phyloP scores from a whole-genome alignment of 148 eudicot species.

The Suaeda aralocaspica region DNA sequence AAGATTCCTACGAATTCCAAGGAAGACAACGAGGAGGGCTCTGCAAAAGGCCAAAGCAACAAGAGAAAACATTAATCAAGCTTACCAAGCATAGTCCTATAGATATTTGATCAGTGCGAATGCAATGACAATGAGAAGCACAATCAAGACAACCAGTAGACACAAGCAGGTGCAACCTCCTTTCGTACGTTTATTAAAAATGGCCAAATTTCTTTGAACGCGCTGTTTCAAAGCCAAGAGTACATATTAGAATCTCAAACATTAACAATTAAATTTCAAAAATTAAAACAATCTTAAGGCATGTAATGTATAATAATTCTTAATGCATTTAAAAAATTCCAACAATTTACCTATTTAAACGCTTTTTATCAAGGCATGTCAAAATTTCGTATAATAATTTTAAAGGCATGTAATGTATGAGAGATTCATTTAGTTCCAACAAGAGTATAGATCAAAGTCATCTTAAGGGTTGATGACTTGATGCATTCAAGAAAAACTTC shows the following conservation, averaged over 20 bases:
- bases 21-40: not conserved
- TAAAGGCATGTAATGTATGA: not conserved
- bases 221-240: slow-evolving; percentile 47
- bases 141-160: slow-evolving; percentile 54
- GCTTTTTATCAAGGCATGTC: no score
- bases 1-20: not conserved
- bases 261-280: not conserved
- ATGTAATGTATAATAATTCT: not conserved
- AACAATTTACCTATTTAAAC: no score
- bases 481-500: not conserved
- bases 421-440: not conserved
- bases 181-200: slow-evolving; percentile 69
- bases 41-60: not conserved
- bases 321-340: no score
- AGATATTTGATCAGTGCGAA: slow-evolving; percentile 64
- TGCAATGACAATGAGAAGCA: slow-evolving; percentile 44
- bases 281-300: not conserved
- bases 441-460: not conserved
- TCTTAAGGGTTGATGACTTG: not conserved
- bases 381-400: not conserved
- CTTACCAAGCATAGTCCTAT: slow-evolving; percentile 32
- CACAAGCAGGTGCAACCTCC: slow-evolving; percentile 73
- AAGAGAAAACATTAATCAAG: not conserved
- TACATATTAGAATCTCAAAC: not conserved
- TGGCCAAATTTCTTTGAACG: slow-evolving; percentile 64